Evolutionary conservation across 495 filamentous ascomycete species (phyloP).

Genomic region (Parmelia sp.): DNA sequence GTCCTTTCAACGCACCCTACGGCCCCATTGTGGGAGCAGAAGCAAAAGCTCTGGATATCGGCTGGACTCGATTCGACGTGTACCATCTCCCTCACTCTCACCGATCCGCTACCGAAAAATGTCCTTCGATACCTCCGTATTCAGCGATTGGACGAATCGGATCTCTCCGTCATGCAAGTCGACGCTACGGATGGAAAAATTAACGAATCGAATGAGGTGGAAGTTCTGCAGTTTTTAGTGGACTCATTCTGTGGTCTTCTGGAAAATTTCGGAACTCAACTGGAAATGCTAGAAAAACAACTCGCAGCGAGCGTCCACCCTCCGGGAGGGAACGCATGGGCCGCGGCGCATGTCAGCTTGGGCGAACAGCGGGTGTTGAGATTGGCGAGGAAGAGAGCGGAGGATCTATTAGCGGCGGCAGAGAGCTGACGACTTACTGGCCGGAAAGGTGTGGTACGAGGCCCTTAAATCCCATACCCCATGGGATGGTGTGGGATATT

Average conservation of each 20-base stretch:
- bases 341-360: slow-evolving; percentile 34
- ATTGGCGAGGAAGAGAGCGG: slow-evolving; percentile 32
- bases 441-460: too few species aligned
- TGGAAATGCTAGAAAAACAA: slow-evolving; percentile 32
- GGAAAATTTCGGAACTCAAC: slow-evolving; percentile 28
- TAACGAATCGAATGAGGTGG: slow-evolving; percentile 30
- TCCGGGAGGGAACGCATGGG: slow-evolving; percentile 32
- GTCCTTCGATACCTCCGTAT: slow-evolving; percentile 32
- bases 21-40: slow-evolving; percentile 30
- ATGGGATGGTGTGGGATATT: too few species aligned
- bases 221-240: slow-evolving; percentile 29
- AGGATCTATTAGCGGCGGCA: slow-evolving; percentile 29
- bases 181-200: slow-evolving; percentile 27
- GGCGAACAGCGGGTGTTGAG: slow-evolving; percentile 34
- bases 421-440: slow-evolving; percentile 29
- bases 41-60: slow-evolving; percentile 31
- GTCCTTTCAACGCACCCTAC: slow-evolving; percentile 30
- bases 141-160: slow-evolving; percentile 28
- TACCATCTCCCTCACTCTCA: slow-evolving; percentile 32
- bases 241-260: slow-evolving; percentile 30
- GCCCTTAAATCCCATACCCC: too few species aligned
- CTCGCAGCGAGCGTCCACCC: slow-evolving; percentile 32
- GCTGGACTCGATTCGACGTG: slow-evolving; percentile 30
- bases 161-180: slow-evolving; percentile 26
- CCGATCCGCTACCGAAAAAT: slow-evolving; percentile 30